Percentiles rank a stretch among this genome's conserved stretches.
Conservation (phyloP, 2,329 filamentous ascomycete species). For the Scortechinia acanthostroma region DNA sequence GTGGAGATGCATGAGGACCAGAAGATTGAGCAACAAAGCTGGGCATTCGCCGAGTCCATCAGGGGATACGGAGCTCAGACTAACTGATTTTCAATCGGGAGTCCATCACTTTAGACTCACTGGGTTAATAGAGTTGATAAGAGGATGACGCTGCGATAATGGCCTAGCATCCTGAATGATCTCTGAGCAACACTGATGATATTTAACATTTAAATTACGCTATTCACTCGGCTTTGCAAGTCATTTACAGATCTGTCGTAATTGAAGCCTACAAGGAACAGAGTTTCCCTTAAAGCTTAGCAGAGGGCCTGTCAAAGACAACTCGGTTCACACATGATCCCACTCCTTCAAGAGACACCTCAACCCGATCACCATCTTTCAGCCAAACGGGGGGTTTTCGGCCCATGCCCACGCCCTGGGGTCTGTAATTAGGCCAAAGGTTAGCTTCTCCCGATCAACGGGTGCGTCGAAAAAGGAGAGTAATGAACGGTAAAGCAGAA, state of each 20-base stretch:
- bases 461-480: background rate
- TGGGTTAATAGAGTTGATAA: too few relatives aligned
- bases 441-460: slow-evolving; percentile 4
- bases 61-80: slow-evolving; percentile 79
- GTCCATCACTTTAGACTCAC: too few relatives aligned
- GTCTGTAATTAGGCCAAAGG: slow-evolving; percentile 25
- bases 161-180: too few relatives aligned
- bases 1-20: slow-evolving; percentile 78
- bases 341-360: slow-evolving; percentile 60
- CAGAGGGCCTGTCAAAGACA: slow-evolving; percentile 26
- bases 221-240: background rate
- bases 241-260: background rate
- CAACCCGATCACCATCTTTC: slow-evolving; percentile 63
- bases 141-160: too few relatives aligned
- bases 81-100: slow-evolving; percentile 31
- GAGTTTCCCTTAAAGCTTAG: slow-evolving; percentile 18
- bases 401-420: slow-evolving; percentile 66
- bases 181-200: too few relatives aligned
- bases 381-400: slow-evolving; percentile 61
- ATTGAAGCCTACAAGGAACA: background rate
- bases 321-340: slow-evolving; percentile 49
- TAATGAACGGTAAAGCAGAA: background rate
- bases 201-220: background rate
- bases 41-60: slow-evolving; percentile 94
- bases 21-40: slow-evolving; percentile 90